These are phyloP conservation scores for Angomonas ambiguus DNA, from an alignment of 208 protist genomes.

Conservation along the genomic window DNA sequence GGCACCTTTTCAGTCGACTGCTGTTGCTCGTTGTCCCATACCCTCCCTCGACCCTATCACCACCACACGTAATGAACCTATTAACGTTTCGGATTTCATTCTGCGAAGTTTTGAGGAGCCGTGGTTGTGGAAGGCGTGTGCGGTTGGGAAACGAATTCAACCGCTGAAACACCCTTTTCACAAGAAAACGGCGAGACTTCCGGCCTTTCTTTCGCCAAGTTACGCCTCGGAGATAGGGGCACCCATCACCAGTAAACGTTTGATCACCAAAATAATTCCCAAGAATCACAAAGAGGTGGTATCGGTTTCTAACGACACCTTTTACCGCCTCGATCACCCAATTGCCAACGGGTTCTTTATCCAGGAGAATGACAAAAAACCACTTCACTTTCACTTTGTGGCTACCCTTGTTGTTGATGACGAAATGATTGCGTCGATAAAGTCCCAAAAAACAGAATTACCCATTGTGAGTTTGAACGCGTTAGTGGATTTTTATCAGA, in stretches of 20 bases:
- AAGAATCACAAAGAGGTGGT: background rate
- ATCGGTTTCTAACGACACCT: background rate
- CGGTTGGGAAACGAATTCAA: background rate
- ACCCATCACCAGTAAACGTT: background rate
- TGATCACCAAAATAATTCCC: background rate
- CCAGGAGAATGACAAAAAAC: background rate
- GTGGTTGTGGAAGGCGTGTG: conserved; percentile 10
- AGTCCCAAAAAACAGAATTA: background rate
- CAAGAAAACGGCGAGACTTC: background rate
- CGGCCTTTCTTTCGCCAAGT: background rate
- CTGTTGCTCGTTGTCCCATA: background rate
- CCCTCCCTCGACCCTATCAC: background rate
- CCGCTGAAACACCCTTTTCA: conserved; percentile 3
- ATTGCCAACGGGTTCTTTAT: background rate
- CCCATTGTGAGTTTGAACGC: background rate
- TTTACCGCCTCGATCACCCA: background rate
- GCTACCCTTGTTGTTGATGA: background rate
- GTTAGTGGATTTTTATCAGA: background rate
- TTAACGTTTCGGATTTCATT: background rate
- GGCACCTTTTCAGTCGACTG: background rate
- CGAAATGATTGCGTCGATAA: background rate
- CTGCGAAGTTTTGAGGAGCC: conserved; percentile 6
- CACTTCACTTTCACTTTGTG: background rate
- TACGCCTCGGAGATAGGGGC: background rate
- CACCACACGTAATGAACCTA: background rate